These are phyloP conservation scores for Sextonia rubra DNA, from an alignment of 164 flowering plant genomes.

Conservation along the genomic window DNA sequence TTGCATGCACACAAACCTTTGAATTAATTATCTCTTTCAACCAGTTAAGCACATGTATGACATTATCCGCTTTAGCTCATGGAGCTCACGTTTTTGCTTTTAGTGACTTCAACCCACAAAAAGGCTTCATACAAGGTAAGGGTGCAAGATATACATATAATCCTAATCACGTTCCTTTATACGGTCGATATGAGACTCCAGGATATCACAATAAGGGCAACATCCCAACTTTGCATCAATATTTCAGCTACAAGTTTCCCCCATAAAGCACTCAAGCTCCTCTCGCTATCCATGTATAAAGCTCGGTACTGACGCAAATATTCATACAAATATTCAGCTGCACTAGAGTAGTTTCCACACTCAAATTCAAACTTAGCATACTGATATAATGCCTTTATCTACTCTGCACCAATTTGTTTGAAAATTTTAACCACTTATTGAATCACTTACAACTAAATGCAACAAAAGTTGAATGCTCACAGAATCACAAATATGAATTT, in stretches of 20 bases:
- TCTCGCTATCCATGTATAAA: slow-evolving; percentile 74
- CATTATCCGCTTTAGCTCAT: too few relatives aligned
- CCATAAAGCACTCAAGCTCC: slow-evolving; percentile 90
- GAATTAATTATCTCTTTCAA: slow-evolving; percentile 87
- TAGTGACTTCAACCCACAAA: too few relatives aligned
- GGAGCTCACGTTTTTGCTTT: too few relatives aligned
- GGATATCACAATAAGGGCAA: too few relatives aligned
- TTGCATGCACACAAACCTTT: slow-evolving; percentile 54
- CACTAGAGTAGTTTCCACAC: slow-evolving; percentile 97
- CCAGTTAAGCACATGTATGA: slow-evolving; percentile 81
- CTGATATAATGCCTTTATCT: slow-evolving; percentile 93
- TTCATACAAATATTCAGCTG: slow-evolving; percentile 92
- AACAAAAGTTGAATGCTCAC: too few relatives aligned
- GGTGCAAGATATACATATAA: too few relatives aligned
- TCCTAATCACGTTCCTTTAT: too few relatives aligned
- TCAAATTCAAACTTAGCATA: slow-evolving; percentile 96
- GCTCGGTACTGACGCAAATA: slow-evolving; percentile 86
- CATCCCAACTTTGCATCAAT: slow-evolving; percentile 96
- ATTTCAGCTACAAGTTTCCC: slow-evolving; percentile 97
- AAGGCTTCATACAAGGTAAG: too few relatives aligned
- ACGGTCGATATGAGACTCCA: too few relatives aligned
- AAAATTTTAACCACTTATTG: neutral
- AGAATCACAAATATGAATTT: too few relatives aligned
- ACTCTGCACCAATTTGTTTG: slow-evolving; percentile 79
- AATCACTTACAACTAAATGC: neutral